Evolutionary conservation across 208 protist species (phyloP).

Genomic region (Phytomonas sp.): DNA sequence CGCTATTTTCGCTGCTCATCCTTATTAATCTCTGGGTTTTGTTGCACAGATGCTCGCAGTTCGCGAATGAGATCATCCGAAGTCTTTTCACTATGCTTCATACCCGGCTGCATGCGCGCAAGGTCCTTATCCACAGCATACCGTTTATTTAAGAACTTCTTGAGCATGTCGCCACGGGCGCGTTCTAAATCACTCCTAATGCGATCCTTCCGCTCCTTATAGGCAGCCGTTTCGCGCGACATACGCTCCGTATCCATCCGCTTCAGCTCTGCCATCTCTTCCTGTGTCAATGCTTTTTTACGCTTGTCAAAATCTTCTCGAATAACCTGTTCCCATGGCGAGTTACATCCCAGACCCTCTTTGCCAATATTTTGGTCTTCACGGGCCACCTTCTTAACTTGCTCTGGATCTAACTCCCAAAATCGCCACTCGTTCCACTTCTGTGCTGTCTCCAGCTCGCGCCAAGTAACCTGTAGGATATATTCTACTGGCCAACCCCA

Average conservation of each 20-base stretch:
- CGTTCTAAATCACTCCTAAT: constrained; percentile 86
- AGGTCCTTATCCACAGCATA: constrained; percentile 90
- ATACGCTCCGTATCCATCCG: constrained; percentile 90
- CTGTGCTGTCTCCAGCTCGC: constrained; percentile 87
- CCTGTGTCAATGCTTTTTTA: constrained; percentile 88
- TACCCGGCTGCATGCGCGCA: constrained; percentile 88
- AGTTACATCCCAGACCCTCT: constrained; percentile 79
- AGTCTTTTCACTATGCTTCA: constrained; percentile 72
- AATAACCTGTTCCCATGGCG: constrained; percentile 85
- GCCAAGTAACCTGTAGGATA: constrained; percentile 87
- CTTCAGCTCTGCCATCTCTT: constrained; percentile 91
- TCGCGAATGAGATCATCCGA: constrained; percentile 84
- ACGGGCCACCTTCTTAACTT: constrained; percentile 85
- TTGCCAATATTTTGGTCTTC: constrained; percentile 86
- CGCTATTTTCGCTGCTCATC: neutral
- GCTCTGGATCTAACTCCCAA: constrained; percentile 88
- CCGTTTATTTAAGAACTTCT: constrained; percentile 90
- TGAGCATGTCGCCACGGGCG: constrained; percentile 86
- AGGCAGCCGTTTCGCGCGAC: constrained; percentile 83
- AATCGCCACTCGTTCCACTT: constrained; percentile 92
- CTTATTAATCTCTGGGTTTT: constrained; percentile 10
- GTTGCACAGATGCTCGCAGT: constrained; percentile 45
- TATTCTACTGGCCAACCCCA: constrained; percentile 90
- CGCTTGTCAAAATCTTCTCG: constrained; percentile 89
- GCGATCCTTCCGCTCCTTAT: constrained; percentile 88